Evolutionary conservation across 441 rosid species (phyloP), one percentile per base, ranked within the genome.

Genomic region (Arabidopsis lyrata): DNA sequence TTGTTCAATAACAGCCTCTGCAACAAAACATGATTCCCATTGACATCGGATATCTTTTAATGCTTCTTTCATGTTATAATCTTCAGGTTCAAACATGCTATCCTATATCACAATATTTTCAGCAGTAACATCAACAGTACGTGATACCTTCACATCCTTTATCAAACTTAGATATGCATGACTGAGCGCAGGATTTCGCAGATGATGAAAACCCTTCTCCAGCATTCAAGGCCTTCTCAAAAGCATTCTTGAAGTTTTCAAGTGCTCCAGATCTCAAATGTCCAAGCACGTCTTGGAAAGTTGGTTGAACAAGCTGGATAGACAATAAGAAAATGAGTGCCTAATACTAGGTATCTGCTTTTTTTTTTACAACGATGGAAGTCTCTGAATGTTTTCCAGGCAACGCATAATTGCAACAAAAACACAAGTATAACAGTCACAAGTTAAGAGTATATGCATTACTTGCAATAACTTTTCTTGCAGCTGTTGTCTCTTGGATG

Each of bases 391-490:
- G n/a, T n/a, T n/a, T n/a, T n/a, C n/a, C n/a, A n/a, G n/a, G n/a
- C n/a, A n/a, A n/a, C n/a, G n/a, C n/a, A n/a, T n/a, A n/a, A n/a
- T 52, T 41, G 50, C 53, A 62, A 32, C 36, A 62, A 34, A 49
- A 49, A 58, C 64, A 63, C 58, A 48, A 47, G 34, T 32, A 48
- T 59, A 39, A 47, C 52, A 55, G 70, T 29, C 32, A 42, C 52
- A 38, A 47, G 45, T 50, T 53, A 42, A 38, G 32, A 22, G 67
- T 18, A 66, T 55, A 67, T 57, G 67, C 63, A 83, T 88, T 88
- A 96, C 99, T 71, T 86, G 98, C 54, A 96, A 85, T 77, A 96
- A 78, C 78, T 89, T 93, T 71, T 88, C 98, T 84, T 92, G 88
- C 74, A 96, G 93, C 79, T 85, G 95, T 80, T 90, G 85, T 63